Evolutionary conservation across 331 rosid genomes (phyloP).

Genomic region (Telfairia occidentalis): DNA sequence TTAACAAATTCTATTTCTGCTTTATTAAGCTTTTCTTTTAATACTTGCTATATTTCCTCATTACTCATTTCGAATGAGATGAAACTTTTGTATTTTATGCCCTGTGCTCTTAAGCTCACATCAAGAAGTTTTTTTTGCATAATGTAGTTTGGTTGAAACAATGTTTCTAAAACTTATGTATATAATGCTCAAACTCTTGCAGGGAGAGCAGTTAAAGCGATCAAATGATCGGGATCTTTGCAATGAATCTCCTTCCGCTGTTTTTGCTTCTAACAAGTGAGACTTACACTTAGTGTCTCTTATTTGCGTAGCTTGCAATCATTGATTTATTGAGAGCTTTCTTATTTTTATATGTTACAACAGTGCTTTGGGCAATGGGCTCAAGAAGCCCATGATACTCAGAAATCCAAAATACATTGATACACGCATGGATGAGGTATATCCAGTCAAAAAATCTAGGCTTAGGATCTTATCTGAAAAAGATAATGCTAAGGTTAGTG

Average conservation of each 20-base stretch:
- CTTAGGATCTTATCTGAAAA: conserved; percentile 51
- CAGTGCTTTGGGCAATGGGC: conserved; percentile 32
- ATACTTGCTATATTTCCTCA: neutral
- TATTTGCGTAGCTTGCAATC: conserved; percentile 10
- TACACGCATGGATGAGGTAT: conserved; percentile 66
- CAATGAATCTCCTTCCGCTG: conserved; percentile 40
- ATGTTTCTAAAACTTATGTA: neutral
- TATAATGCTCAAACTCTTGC: conserved; percentile 15
- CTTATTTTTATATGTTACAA: conserved; percentile 21
- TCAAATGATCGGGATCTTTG: conserved; percentile 25
- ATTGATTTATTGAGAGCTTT: conserved; percentile 9
- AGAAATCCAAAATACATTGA: conserved; percentile 45
- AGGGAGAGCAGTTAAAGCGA: conserved; percentile 85
- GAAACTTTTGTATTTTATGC: neutral
- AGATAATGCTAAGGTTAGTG: conserved; percentile 67
- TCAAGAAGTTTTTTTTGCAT: neutral
- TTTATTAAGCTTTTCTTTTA: neutral
- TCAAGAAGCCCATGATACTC: conserved; percentile 31
- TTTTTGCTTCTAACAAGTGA: conserved; percentile 33
- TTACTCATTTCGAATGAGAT: neutral
- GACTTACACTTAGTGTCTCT: conserved; percentile 16
- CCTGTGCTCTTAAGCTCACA: neutral
- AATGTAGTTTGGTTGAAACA: neutral
- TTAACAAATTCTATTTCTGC: neutral
- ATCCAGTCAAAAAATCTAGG: conserved; percentile 72